Conservation (phyloP, 2,329 filamentous ascomycete species). For the Colletotrichum aenigma region DNA sequence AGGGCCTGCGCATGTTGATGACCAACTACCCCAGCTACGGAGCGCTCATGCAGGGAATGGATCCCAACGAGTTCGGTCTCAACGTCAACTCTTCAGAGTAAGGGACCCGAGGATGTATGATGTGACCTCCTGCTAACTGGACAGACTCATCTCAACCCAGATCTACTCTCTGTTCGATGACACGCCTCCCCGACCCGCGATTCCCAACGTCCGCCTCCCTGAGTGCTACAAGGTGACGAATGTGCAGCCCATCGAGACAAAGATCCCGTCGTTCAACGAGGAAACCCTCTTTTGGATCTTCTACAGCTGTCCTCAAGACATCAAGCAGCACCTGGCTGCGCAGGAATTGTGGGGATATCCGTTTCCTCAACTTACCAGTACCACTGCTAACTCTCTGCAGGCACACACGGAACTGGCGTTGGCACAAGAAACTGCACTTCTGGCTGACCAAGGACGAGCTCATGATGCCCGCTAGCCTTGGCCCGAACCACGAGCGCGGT, state of each 20-base stretch:
- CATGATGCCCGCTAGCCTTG: conserved; percentile 65
- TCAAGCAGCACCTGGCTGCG: conserved; percentile 68
- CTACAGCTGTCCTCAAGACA: conserved; percentile 67
- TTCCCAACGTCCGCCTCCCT: conserved; percentile 62
- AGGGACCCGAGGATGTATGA: conserved; percentile 28
- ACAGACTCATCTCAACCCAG: conserved; percentile 61
- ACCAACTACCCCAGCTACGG: conserved; percentile 68
- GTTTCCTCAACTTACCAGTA: neutral
- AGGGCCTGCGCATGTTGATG: conserved; percentile 67
- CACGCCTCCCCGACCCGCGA: conserved; percentile 59
- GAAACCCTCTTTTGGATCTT: conserved; percentile 74
- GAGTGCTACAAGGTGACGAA: conserved; percentile 73
- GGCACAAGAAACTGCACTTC: conserved; percentile 69
- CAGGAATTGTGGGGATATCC: conserved; percentile 60
- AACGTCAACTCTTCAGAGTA: conserved; percentile 64
- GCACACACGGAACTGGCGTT: conserved; percentile 69
- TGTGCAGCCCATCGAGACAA: conserved; percentile 67
- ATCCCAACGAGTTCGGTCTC: conserved; percentile 60
- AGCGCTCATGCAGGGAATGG: conserved; percentile 63
- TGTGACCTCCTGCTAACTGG: conserved; percentile 20
- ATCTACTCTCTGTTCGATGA: conserved; percentile 67
- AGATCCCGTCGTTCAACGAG: conserved; percentile 70
- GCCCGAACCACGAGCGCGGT: conserved; percentile 64
- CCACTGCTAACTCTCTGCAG: conserved; percentile 35
- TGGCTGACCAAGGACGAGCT: conserved; percentile 73